Base-by-base conservation (phyloP, 331 rosid species). In the Acacia concinna region DNA sequence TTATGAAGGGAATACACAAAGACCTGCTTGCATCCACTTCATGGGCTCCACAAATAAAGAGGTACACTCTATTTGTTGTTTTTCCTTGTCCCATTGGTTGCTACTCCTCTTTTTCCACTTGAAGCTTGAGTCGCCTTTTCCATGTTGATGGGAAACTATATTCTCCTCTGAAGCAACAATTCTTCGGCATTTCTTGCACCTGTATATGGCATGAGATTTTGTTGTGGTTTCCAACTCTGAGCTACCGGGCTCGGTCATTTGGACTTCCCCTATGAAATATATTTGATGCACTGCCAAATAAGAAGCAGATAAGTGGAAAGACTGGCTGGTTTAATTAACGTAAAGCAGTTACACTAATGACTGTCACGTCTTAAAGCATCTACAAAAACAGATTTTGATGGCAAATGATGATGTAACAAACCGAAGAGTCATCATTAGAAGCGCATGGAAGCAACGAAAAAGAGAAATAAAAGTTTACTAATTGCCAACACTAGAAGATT, bases 1-100 rank as follows among this genome's bases (percentile, higher is more conserved):
- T 21, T 57, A 77, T 8, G 40, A 44, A 14, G 70, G 60, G 28
- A 32, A 54, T 74, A 62, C 52, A 65, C 30, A 40, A 66, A 81
- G 71, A 90, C 96, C 91, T 86, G 96, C 43, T 85, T 89, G 92
- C 97, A 92, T 92, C 97, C 97, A 92, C 67, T 90, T 89, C 96
- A 92, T 87, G 41, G 92, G 96, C 79, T 90, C 96, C 15, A 92
- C 97, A 84, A 92, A 92, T 65, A 92, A 56, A 71, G 96, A 92
- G 74, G 96, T 87, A 83, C 97, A 92, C 43, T 90, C 89, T 69
- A 78, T 69, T 70, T 81, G 83, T 75, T 83, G 75, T 59, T 71
- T 84, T 74, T 84, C 84, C 51, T 8, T 10, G 44, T 81, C 85
- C 69, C 43, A 67, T 71, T 83, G 43, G 70, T 76, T 80, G 23